Evolutionary conservation across 2,329 filamentous ascomycete genomes (phyloP).

Genomic region (Zymoseptoria crescenta): DNA sequence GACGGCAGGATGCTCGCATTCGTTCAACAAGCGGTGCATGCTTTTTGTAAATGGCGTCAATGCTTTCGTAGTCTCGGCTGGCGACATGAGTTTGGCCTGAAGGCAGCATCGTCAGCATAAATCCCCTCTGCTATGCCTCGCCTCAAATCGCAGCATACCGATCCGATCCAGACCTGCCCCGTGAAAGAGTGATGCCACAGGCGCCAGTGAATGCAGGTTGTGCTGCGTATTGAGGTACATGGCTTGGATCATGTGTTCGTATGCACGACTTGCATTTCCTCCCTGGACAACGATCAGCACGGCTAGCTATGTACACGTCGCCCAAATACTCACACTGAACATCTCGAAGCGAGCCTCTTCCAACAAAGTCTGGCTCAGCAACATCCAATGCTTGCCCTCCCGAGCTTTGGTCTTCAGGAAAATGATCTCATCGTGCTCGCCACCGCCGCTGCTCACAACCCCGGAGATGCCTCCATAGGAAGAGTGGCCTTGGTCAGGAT

Average conservation of each 20-base stretch:
- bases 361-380: constrained; percentile 75
- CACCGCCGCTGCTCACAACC: constrained; percentile 19
- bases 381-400: constrained; percentile 75
- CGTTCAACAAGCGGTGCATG: constrained; percentile 65
- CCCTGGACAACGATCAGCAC: constrained; percentile 9
- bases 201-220: constrained; percentile 64
- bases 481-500: constrained; percentile 47
- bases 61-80: constrained; percentile 59
- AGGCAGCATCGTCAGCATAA: constrained; percentile 1
- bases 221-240: constrained; percentile 74
- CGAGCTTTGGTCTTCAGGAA: constrained; percentile 82
- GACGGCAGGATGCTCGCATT: constrained; percentile 64
- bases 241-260: constrained; percentile 75
- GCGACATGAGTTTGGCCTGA: constrained; percentile 50
- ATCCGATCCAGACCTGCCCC: constrained; percentile 70
- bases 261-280: constrained; percentile 41
- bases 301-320: not conserved
- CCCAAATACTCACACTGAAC: constrained; percentile 55
- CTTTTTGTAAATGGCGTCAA: constrained; percentile 63
- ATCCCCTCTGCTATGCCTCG: not conserved
- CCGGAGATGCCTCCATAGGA: constrained; percentile 18
- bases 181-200: constrained; percentile 63
- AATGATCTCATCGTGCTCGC: constrained; percentile 67
- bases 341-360: constrained; percentile 78
- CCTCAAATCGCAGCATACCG: constrained; percentile 41